Evolutionary conservation across 139 green algal species (phyloP), one percentile per base, ranked within the genome.

Genomic region (Picochlorum sp.): DNA sequence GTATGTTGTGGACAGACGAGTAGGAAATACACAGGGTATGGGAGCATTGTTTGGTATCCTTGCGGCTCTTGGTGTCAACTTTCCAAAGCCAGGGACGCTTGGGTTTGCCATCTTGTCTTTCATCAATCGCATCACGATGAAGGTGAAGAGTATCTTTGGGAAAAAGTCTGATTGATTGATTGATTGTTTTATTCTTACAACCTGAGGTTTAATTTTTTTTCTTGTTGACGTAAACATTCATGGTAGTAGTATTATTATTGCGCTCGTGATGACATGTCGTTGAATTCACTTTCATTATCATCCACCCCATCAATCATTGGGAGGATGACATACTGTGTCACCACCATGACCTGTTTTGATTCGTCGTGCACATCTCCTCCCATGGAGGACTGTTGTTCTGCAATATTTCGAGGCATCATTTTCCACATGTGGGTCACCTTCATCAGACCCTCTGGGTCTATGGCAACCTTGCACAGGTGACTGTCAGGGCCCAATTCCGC

Each of bases 1-100:
- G 37, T 79, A 81, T 28, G 67, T 82, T 2, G 76, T 82, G 62
- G 78, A 87, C 68, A 69, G 75, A 37, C 49, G 71, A 1, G 60
- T 85, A 14, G 84, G 84, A 45, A 88, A 90, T 67, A 90, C 82
- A 0, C 63, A 77, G 11, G 80, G 80, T 4, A 64, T 89, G 50
- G 82, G 84, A 31, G 84, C 79, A 0, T 60, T 87, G 20, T 90
- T 89, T 62, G 84, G 82, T 8, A 82, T 90, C 34, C 57, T 90
- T 11, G 63, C 72, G 16, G 82, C 81, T 47, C 76, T 88, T 26
- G 81, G 74, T n/a, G 68, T 63, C 3, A 57, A 62, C 6, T 57
- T 84, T 20, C 73, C 72, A 18, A 66, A 72, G 49, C 76, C 76
- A 28, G 72, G 70, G 41, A 75, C 34, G 16, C 37, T 77, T 21